Evolutionary conservation across 2,329 filamentous ascomycete genomes (phyloP), one percentile per base, ranked within the genome.

Genomic region (Penicillium sp.): DNA sequence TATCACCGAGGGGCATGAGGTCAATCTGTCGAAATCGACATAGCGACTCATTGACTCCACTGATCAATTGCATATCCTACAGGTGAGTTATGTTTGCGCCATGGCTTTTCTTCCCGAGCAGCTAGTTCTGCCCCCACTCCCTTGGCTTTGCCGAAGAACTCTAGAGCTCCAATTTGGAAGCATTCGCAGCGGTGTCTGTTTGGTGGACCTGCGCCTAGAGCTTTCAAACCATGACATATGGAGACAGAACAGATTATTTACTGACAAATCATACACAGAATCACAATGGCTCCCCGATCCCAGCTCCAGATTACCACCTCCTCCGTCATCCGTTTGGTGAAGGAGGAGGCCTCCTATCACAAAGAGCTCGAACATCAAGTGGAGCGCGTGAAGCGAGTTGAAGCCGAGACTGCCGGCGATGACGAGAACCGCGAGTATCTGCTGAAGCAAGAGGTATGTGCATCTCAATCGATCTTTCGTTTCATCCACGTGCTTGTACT

Each of bases 331-430:
- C 90, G 94, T 55, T 84, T 97, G 45, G 84, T 96, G 62, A 97
- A 96, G 75, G 94, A 99, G 75, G 90, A 97, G 74, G 80, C 83
- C 38, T 93, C 88, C 66, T 97, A 99, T 77, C 88, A 92, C 79
- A 88, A 88, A 70, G 94, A 99, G 74, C 82, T 92, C 18, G 79
- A 83, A 59, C 80, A 87, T 60, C 92, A 97, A 71, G 81, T 89
- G 64, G 81, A 83, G 57, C 84, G 88, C 53, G 83, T 95, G 60
- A 77, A 83, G 71, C 84, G 86, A 70, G 81, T 96, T 16, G 81
- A 87, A 71, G 78, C 80, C 42, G 85, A 88, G 63, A 72, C 84
- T 31, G 79, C 83, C 49, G 88, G 89, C 57, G 85, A 86, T 8
- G 90, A 93, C 62, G 87, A 87, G 63, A 96, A 97, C 74, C 85